phyloP scores from a whole-genome alignment of 2,329 filamentous ascomycete species.

The Neurospora sp. region DNA sequence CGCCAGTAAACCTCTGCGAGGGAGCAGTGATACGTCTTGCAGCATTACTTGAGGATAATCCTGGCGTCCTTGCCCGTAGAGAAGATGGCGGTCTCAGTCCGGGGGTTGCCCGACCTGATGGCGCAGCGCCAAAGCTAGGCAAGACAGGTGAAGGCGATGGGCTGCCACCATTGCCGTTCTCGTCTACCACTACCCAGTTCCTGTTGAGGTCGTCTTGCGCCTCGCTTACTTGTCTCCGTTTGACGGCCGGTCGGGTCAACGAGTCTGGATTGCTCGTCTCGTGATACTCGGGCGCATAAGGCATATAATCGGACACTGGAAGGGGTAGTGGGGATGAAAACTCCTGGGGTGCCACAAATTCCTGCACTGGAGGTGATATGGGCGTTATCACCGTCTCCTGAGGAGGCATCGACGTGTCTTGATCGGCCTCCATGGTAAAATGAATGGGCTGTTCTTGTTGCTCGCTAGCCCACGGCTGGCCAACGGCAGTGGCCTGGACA shows the following conservation, averaged over 20 bases:
- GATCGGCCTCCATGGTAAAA: neutral
- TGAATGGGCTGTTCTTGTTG: slow-evolving; percentile 8
- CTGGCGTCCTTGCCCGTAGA: slow-evolving; percentile 18
- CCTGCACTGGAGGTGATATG: slow-evolving; percentile 10
- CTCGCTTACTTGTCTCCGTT: slow-evolving; percentile 43
- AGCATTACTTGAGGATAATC: neutral
- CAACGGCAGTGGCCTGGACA: slow-evolving; percentile 1
- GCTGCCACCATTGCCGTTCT: slow-evolving; percentile 20
- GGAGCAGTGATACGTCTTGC: slow-evolving; percentile 34
- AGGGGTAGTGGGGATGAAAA: neutral
- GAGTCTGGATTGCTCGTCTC: slow-evolving; percentile 26
- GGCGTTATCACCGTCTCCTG: slow-evolving; percentile 3
- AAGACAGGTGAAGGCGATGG: slow-evolving; percentile 30
- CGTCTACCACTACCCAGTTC: slow-evolving; percentile 63
- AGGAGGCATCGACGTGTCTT: neutral
- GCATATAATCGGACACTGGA: slow-evolving; percentile 21
- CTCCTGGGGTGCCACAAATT: slow-evolving; percentile 19
- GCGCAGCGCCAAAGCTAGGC: neutral
- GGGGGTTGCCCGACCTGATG: slow-evolving; percentile 49
- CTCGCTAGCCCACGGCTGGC: slow-evolving; percentile 20
- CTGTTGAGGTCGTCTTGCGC: slow-evolving; percentile 47
- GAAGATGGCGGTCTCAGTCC: neutral
- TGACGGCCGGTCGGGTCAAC: slow-evolving; percentile 37
- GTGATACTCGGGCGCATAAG: slow-evolving; percentile 22
- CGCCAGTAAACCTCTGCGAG: slow-evolving; percentile 25